phyloP scores from a whole-genome alignment of 352 stramenopile species.

The Globisporangium nunn region DNA sequence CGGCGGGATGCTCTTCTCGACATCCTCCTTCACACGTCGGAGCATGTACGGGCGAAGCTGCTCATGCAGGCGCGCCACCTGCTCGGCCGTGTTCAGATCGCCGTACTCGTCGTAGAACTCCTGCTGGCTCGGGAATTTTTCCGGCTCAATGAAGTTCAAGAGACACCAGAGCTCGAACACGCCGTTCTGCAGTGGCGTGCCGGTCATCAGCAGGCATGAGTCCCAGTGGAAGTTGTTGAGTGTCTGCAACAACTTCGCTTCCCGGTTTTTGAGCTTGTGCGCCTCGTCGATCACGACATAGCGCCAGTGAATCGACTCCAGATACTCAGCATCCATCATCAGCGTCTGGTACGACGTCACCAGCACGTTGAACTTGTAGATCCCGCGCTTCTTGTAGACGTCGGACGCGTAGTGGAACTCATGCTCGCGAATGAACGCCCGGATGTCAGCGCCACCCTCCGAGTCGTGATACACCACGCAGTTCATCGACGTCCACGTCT shows the following conservation, averaged over 20 bases:
- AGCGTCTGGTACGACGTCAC: constrained; percentile 97
- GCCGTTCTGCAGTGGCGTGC: constrained; percentile 98
- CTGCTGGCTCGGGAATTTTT: constrained; percentile 93
- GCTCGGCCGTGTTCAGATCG: constrained; percentile 92
- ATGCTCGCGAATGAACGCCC: constrained; percentile 91
- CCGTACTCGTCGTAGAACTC: constrained; percentile 96
- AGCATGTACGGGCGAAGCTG: constrained; percentile 98
- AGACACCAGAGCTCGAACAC: constrained; percentile 99
- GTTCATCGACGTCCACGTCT: constrained; percentile 98
- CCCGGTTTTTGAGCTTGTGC: constrained; percentile 98
- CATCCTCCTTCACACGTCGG: constrained; percentile 99
- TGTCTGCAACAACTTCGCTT: constrained; percentile 90
- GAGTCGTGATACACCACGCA: constrained; percentile 98
- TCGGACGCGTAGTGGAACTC: constrained; percentile 95
- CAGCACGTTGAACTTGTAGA: constrained; percentile 95
- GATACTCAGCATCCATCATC: constrained; percentile 90
- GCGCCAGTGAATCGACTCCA: constrained; percentile 93
- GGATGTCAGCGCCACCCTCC: constrained; percentile 85
- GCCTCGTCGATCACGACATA: constrained; percentile 98
- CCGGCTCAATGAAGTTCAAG: constrained; percentile 97
- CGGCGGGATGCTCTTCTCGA: constrained; percentile 98
- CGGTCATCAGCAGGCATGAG: constrained; percentile 94
- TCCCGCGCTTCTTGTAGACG: constrained; percentile 55
- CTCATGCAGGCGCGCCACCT: constrained; percentile 95
- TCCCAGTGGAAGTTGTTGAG: constrained; percentile 82